Base-by-base conservation (phyloP, 306 rosid species). In the Ceratonia siliqua region DNA sequence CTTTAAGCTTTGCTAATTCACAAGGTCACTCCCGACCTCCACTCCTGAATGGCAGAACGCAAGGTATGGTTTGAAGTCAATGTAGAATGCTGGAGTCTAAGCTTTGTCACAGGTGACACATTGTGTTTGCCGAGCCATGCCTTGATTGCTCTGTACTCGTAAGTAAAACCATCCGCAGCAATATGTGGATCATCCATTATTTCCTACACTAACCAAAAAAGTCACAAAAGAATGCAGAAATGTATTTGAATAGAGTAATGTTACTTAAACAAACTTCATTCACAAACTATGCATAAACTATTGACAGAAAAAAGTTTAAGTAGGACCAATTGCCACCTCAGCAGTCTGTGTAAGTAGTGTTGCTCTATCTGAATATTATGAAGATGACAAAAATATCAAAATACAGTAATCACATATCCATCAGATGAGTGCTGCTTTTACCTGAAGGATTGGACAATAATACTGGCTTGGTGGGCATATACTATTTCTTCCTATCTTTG, bases 381-480 rank as follows among this genome's bases (percentile, higher is more conserved):
- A 11, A 41, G 9, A 76, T 14, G 64, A 66, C 59, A 53, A 14
- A 58, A 39, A 70, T 21, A 70, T 68, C 8, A 36, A 71, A 59
- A 48, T 35, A 14, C 38, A 49, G 12, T 7, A 62, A 82, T 55
- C 71, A 32, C 18, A 62, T 64, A 15, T 33, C 59, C 18, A 52
- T 30, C n/a, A 54, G 39, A 56, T 8, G 45, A 64, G 36, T 74
- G 61, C 55, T 58, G 62, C 24, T 56, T 59, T 73, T 75, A 94
- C 98, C 98, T 91, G 95, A 57, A 94, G 89, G 72, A 94, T 94
- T 83, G 98, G 98, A 62, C 98, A 94, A 77, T 87, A 90, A 80
- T 85, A 94, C 80, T 91, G 97, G 82, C 86, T 86, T 50, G 94
- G 96, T 15, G 90, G 81, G 77, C 70, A 30, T 20, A 20, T 54